Base-by-base conservation (phyloP, 495 filamentous ascomycete genomes). In the Penicillium angulare region DNA sequence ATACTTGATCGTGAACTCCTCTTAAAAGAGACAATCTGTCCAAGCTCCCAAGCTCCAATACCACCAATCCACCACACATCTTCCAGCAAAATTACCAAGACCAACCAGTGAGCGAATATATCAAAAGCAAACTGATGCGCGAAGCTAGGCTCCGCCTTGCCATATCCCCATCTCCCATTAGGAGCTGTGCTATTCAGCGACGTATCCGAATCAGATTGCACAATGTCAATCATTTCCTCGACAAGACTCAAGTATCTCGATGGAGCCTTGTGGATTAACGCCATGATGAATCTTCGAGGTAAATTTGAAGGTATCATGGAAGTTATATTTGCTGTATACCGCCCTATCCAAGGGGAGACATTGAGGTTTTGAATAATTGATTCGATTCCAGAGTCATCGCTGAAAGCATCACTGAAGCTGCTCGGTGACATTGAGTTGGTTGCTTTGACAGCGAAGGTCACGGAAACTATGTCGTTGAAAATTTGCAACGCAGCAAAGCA, bases 31-130 rank as follows among this genome's bases (percentile, higher is more conserved):
- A 67, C 47, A 13, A 69, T 42, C 17, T 64, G 66, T 5, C 55
- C 45, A 7, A 69, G 47, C 21, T 69, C 64, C 64, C 66, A 67
- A 6, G 52, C 35, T 18, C 64, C 64, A 47, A 67, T 69, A 21
- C 54, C 58, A 6, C 71, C 66, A 36, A 74, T 71, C 73, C 73
- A 72, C 73, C 72, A 73, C 31, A 76, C 72, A 20, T 67, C 60
- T 47, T 74, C 66, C 27, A 76, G 43, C 35, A 75, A 43, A 29
- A 75, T 55, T 5, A 78, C 61, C 7, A 75, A 47, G n/a, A 75
- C 73, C 15, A 74, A 53, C 67, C 67, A 77, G 38, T 75, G 69
- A 2, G 68, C 61, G 48, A 77, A 75, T 31, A 74, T 72, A 5
- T 74, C 71, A n/a, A 74, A 21, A 0, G 69, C 73, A 3, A 73